A percentile compares a stretch with the other conserved stretches of the same genome.
These are phyloP conservation scores for Fusarium scirpi DNA, from an alignment of 2,329 filamentous ascomycete species.

Conservation along the genomic window DNA sequence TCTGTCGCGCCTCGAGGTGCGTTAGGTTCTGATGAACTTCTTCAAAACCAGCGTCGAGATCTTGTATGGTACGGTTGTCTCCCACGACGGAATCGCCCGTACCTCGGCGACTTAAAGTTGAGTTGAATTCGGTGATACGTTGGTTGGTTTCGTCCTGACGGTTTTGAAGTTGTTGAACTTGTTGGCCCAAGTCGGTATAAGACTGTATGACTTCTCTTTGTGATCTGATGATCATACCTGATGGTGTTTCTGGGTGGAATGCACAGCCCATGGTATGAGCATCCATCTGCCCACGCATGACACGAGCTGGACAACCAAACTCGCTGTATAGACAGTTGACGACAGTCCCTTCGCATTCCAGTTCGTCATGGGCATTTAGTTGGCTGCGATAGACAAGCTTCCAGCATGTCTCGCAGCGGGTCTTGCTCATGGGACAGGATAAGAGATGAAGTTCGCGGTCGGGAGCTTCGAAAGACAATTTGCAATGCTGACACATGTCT, in stretches of 20 bases:
- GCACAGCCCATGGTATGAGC: slow-evolving; percentile 63
- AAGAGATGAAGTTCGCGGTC: slow-evolving; percentile 54
- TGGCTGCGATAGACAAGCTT: slow-evolving; percentile 58
- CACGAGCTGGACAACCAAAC: slow-evolving; percentile 52
- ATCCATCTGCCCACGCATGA: slow-evolving; percentile 54
- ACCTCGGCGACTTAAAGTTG: slow-evolving; percentile 54
- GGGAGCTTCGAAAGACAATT: slow-evolving; percentile 60
- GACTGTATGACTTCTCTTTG: slow-evolving; percentile 63
- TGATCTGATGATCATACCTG: slow-evolving; percentile 62
- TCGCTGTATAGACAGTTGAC: slow-evolving; percentile 62
- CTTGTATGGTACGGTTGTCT: slow-evolving; percentile 60
- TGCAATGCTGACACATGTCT: slow-evolving; percentile 66
- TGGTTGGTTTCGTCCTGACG: slow-evolving; percentile 52
- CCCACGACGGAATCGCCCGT: slow-evolving; percentile 59
- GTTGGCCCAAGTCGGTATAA: slow-evolving; percentile 51
- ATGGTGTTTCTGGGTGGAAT: slow-evolving; percentile 63
- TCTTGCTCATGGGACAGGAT: slow-evolving; percentile 60
- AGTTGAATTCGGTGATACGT: slow-evolving; percentile 56
- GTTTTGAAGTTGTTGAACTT: slow-evolving; percentile 52
- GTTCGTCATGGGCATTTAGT: slow-evolving; percentile 60
- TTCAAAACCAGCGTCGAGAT: slow-evolving; percentile 61
- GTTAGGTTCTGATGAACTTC: slow-evolving; percentile 67
- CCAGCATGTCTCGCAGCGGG: slow-evolving; percentile 63
- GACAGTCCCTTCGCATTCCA: slow-evolving; percentile 63
- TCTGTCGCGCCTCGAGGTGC: slow-evolving; percentile 70